phyloP scores from a whole-genome alignment of 225 moss, liverwort and hornwort species.

The Thuidium tamariscinum region DNA sequence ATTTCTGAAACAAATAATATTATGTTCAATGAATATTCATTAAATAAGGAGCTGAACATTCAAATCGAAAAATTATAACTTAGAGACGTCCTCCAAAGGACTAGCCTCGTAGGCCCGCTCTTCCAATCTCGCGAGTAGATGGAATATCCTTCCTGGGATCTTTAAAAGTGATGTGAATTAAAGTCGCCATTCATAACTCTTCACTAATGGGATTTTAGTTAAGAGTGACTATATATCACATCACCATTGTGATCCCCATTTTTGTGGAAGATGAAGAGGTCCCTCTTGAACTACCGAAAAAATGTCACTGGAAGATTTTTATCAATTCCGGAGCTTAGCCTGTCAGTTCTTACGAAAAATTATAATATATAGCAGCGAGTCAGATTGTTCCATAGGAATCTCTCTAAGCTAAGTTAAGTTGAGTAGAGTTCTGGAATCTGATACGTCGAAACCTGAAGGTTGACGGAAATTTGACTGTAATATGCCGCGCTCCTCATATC shows the following conservation, averaged over 20 bases:
- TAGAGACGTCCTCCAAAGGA: neutral
- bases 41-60: neutral
- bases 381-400: neutral
- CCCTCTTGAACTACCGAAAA: neutral
- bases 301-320: neutral
- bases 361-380: neutral
- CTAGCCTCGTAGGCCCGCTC: neutral
- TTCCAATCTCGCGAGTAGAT: neutral
- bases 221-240: neutral
- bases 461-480: slow-evolving; percentile 7
- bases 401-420: neutral
- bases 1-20: neutral
- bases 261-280: neutral
- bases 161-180: neutral
- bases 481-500: neutral
- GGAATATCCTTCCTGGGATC: neutral
- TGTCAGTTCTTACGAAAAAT: neutral
- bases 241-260: neutral
- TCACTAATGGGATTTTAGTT: neutral
- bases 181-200: neutral
- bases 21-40: neutral
- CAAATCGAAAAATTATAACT: no score
- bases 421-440: neutral
- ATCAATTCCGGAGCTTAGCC: neutral
- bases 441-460: neutral